Conservation (phyloP, 2,329 filamentous ascomycete genomes). For the Penicillium oxalicum region DNA sequence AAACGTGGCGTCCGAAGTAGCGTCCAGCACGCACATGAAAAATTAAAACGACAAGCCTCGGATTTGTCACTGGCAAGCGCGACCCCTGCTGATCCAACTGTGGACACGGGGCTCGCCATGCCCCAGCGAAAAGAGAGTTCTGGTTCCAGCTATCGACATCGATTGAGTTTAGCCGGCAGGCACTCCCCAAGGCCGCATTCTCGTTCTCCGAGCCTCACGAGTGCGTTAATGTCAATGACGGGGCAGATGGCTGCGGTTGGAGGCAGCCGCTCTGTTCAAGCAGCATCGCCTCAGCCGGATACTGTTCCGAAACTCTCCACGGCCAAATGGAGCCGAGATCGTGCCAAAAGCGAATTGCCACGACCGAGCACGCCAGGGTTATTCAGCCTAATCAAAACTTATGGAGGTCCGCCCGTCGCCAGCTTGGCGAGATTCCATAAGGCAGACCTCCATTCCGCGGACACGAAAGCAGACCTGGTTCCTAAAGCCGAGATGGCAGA, state of each 20-base stretch:
- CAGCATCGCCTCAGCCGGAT: slow-evolving; percentile 35
- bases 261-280: slow-evolving; percentile 53
- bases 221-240: slow-evolving; percentile 42
- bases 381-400: slow-evolving; percentile 49
- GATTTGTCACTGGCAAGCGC: slow-evolving; percentile 26
- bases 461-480: slow-evolving; percentile 12
- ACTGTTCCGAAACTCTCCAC: slow-evolving; percentile 42
- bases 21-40: slow-evolving; percentile 40
- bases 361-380: slow-evolving; percentile 42
- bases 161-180: slow-evolving; percentile 32
- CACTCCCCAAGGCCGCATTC: slow-evolving; percentile 24
- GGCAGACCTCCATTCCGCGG: slow-evolving; percentile 10
- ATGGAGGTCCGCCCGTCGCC: slow-evolving; percentile 55
- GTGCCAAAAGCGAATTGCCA: slow-evolving; percentile 55
- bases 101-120: slow-evolving; percentile 9
- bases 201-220: slow-evolving; percentile 37
- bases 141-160: slow-evolving; percentile 29
- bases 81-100: slow-evolving; percentile 19
- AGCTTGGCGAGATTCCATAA: slow-evolving; percentile 45
- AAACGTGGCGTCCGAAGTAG: slow-evolving; percentile 36
- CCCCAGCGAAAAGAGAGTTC: slow-evolving; percentile 28
- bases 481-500: slow-evolving; percentile 20
- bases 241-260: slow-evolving; percentile 42
- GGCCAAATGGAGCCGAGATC: slow-evolving; percentile 41
- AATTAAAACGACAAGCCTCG: slow-evolving; percentile 42